Base-by-base conservation (phyloP, 257 asterid genomes). In the Handroanthus guayacan region DNA sequence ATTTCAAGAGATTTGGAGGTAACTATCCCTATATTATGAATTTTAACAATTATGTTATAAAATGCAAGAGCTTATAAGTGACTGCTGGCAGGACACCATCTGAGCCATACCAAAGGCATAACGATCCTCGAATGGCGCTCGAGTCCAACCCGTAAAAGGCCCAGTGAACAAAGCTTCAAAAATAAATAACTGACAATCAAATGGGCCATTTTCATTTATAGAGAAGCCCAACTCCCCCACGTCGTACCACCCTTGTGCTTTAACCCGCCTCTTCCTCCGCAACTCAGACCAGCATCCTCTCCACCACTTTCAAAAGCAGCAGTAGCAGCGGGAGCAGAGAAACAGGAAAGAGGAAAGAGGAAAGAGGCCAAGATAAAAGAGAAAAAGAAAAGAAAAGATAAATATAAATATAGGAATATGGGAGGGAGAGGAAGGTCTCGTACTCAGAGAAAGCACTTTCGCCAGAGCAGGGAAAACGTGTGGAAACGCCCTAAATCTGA, bases 391-490 rank as follows among this genome's bases (percentile, higher is more conserved):
- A n/a, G 71, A 52, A 31, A 69, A 47, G 5, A 50, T 47, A 47
- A 10, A 34, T 9, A 55, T 6, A 38, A 31, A 62, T 13, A 25
- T 13, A 25, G 57, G 63, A 56, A 14, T 62, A 94, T 89, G 97
- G 97, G 99, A 34, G 92, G 97, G 4, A 83, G 96, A 62, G 91
- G 97, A 55, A 95, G 89, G 87, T 88, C 95, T 39, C 96, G 99
- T 11, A 95, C 99, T 69, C 99, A 93, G 88, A 83, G 98, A 74
- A 95, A 90, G 14, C 97, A 95, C 87, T 95, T 95, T 70, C 78
- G 86, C 52, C 88, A 95, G 76, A 80, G 79, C 87, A 84, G 98
- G 77, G 97, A 95, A 70, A 95, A 95, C 73, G 89, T 85, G 0
- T 95, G 99, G 99, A 91, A 95, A 71, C 95, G 92, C 71, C 14